These are phyloP conservation scores for Oidium heveae DNA, from an alignment of 2,329 filamentous ascomycete species.

Conservation along the genomic window DNA sequence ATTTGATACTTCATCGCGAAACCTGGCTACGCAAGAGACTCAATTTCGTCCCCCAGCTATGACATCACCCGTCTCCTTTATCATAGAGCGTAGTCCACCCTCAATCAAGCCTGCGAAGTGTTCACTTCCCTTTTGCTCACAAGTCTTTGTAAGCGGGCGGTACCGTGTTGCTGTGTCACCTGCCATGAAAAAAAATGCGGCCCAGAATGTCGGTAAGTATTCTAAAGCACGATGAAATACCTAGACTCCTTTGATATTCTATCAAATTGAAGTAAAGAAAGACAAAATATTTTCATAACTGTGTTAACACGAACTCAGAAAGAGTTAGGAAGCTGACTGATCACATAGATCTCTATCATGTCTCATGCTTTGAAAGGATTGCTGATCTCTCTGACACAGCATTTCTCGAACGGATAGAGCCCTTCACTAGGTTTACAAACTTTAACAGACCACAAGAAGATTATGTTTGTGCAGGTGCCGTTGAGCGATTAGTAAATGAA, in stretches of 20 bases:
- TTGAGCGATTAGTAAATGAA: background rate
- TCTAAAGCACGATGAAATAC: background rate
- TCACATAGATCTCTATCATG: background rate
- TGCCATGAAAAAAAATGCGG: background rate
- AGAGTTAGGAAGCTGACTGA: background rate
- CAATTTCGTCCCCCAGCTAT: background rate
- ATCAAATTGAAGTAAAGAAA: background rate
- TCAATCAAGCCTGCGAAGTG: background rate
- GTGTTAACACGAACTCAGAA: too few species aligned
- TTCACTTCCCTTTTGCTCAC: background rate
- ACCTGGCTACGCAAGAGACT: background rate
- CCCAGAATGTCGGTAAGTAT: background rate
- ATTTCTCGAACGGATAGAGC: background rate
- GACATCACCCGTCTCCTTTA: background rate
- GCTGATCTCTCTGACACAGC: background rate
- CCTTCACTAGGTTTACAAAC: background rate
- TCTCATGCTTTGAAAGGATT: constrained; percentile 1
- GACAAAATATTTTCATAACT: background rate
- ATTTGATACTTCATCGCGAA: too few species aligned
- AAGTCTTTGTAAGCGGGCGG: background rate
- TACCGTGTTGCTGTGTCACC: background rate
- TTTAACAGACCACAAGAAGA: background rate
- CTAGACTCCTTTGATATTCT: background rate
- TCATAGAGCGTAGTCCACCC: background rate
- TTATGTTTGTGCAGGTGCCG: background rate